phyloP scores from a whole-genome alignment of 176 grass and related monocot species.

The Lolium rigidum region DNA sequence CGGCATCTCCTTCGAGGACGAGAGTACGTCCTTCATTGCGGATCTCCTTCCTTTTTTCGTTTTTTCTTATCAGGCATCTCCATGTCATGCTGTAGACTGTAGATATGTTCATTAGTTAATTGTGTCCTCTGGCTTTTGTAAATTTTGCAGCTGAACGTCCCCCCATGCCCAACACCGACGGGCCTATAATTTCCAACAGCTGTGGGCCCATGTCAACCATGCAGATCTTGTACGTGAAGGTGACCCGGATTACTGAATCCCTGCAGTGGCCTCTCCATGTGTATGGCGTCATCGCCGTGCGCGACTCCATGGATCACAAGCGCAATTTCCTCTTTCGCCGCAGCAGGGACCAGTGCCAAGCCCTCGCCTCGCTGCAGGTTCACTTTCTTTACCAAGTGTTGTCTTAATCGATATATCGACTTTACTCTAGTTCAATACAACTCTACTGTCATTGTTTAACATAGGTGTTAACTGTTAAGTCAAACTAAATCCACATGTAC shows the following conservation, averaged over 20 bases:
- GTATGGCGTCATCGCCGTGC: background rate
- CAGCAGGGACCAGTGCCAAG: background rate
- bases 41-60: no score
- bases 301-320: conserved; percentile 8
- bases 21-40: background rate
- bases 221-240: conserved; percentile 17
- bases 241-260: background rate
- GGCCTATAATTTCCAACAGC: background rate
- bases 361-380: conserved; percentile 1
- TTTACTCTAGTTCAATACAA: background rate
- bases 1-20: background rate
- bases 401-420: background rate
- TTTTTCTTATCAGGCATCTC: no score
- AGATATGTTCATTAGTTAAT: no score
- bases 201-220: background rate
- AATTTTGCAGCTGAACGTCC: background rate
- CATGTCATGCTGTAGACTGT: no score
- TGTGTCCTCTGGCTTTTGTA: no score
- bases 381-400: background rate
- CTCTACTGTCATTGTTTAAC: background rate
- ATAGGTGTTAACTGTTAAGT: background rate
- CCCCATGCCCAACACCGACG: background rate
- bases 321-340: conserved; percentile 8
- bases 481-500: no score
- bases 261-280: conserved; percentile 8